Evolutionary conservation across 2,329 filamentous ascomycete species (phyloP), one percentile per base, ranked within the genome.

Genomic region (Beauveria australis): DNA sequence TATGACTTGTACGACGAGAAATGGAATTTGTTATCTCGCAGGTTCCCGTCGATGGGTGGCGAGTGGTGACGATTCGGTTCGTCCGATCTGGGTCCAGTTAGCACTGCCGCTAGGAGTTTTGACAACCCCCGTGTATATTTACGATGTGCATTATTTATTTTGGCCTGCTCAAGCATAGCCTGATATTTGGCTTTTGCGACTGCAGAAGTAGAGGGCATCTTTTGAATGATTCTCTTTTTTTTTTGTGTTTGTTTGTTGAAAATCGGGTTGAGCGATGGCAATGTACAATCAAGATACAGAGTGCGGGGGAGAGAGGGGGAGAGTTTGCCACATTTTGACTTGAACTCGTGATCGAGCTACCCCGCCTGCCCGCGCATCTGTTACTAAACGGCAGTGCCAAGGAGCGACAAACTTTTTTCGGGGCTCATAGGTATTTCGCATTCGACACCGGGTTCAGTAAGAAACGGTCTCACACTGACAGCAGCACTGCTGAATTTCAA

Each of bases 21-120:
- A 63, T 63, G 7, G 62, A 63, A 30, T 63, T 63, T 24, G 62
- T 53, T 3, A 62, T 30, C 43, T 57, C 62, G 52, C 62, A 62
- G 40, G 60, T 28, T n/a, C 62, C 62, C 22, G 60, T 60, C 9
- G 62, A 63, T 2, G 62, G 60, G n/a, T 63, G 55, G 14, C 62
- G 60, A 26, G 62, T 63, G 19, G 62, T 55, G 1, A 62, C 19
- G 5, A 63, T 47, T 14, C 62, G 62, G 55, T 62, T 63, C 16
- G 55, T 59, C 41, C 60, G 55, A 52, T 63, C 62, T 63, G 26
- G 40, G 54, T 19, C 12, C 40, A 40, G 47, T 46, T 28, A 46
- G 28, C 43, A 14, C 12, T 30, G 19, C n/a, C n/a, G n/a, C 16
- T 3, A 19, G 10, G 46, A 40, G 37, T 19, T 28, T 28, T 37